Evolutionary conservation across 2,329 filamentous ascomycete genomes (phyloP).

Genomic region (Aspergillus transmontanensis): DNA sequence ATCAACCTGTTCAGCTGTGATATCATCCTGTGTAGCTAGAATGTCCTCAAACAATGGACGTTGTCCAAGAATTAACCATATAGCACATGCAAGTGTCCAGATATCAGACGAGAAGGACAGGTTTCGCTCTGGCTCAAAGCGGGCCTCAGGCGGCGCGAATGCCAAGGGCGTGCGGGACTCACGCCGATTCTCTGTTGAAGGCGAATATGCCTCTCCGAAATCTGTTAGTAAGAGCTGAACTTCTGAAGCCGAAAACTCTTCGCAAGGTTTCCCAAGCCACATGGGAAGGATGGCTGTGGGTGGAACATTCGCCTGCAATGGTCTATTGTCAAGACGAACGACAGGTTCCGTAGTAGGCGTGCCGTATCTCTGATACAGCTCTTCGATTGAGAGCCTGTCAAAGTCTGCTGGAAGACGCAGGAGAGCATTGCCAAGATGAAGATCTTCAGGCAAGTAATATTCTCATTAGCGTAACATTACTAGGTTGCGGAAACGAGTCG

Average conservation of each 20-base stretch:
- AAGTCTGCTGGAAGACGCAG: not conserved
- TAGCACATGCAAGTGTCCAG: conserved; percentile 34
- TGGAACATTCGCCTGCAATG: not conserved
- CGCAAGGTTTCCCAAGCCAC: not conserved
- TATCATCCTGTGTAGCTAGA: conserved; percentile 28
- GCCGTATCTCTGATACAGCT: not conserved
- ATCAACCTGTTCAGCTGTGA: conserved; percentile 30
- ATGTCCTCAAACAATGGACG: conserved; percentile 19
- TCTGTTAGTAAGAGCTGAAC: not conserved
- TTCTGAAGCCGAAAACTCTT: not conserved
- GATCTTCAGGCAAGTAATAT: not conserved
- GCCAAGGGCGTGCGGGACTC: conserved; percentile 28
- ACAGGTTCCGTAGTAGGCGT: not conserved
- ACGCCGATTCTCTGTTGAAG: conserved; percentile 1
- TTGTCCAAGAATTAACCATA: conserved; percentile 31
- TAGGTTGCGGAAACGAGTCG: not conserved
- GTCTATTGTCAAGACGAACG: not conserved
- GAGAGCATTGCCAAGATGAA: conserved; percentile 8
- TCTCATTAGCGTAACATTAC: not conserved
- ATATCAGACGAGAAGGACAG: conserved; percentile 34
- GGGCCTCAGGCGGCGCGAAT: conserved; percentile 35
- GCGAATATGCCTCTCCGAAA: conserved; percentile 10
- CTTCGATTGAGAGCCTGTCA: not conserved
- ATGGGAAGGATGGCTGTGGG: not conserved
- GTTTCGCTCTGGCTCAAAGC: conserved; percentile 33